phyloP scores from a whole-genome alignment of 345 rosid genomes.

The Rhizophora apiculata region DNA sequence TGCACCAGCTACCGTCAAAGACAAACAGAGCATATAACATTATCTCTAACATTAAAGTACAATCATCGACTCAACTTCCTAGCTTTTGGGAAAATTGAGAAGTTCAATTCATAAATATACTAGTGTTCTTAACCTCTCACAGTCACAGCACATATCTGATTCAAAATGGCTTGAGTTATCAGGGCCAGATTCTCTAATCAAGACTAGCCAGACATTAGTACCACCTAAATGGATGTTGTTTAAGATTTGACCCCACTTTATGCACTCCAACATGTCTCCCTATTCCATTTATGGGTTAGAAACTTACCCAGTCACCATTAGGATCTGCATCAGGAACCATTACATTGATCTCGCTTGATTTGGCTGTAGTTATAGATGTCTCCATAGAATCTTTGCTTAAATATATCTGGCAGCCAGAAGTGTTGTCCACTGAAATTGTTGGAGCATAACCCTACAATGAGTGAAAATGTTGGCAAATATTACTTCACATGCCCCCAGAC shows the following conservation, averaged over 20 bases:
- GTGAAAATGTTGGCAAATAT: slow-evolving; percentile 16
- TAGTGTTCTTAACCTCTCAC: too few relatives aligned
- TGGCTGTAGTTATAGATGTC: slow-evolving; percentile 87
- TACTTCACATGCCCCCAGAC: too few relatives aligned
- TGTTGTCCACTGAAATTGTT: slow-evolving; percentile 89
- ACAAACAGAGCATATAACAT: too few relatives aligned
- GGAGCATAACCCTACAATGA: slow-evolving; percentile 84
- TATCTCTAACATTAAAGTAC: too few relatives aligned
- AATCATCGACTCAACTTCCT: too few relatives aligned
- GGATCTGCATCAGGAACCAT: slow-evolving; percentile 71
- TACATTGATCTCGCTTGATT: slow-evolving; percentile 88
- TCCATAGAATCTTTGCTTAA: slow-evolving; percentile 69
- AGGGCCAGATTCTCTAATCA: too few relatives aligned
- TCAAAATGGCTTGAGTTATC: too few relatives aligned
- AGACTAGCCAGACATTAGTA: too few relatives aligned
- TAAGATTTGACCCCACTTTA: background rate
- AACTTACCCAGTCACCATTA: slow-evolving; percentile 77
- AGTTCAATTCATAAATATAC: too few relatives aligned
- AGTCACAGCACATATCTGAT: too few relatives aligned
- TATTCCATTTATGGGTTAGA: background rate
- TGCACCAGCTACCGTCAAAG: too few relatives aligned
- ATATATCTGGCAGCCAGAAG: slow-evolving; percentile 81
- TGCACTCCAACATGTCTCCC: background rate
- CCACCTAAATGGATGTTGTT: background rate
- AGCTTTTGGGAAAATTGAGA: too few relatives aligned